These are phyloP conservation scores for Geotrichum histeridarum DNA, from an alignment of 1,139 yeast species.

Conservation along the genomic window DNA sequence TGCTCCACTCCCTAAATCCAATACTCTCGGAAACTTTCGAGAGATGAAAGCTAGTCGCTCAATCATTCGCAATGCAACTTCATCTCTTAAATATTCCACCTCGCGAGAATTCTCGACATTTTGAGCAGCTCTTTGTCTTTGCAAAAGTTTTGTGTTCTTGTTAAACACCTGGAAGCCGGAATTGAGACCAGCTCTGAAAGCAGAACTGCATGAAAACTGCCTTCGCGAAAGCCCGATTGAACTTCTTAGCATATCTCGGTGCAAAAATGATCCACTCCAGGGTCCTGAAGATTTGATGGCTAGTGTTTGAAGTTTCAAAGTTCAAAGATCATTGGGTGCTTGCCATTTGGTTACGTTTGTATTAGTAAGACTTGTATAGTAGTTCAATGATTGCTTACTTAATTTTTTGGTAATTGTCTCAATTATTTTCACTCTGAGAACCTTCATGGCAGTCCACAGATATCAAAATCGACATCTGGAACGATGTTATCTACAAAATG, in stretches of 20 bases:
- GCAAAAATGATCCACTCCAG: no score
- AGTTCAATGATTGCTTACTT: no score
- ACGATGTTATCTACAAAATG: no score
- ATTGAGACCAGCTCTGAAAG: constrained; percentile 4
- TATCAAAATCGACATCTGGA: no score
- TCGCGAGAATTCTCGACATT: constrained; percentile 47
- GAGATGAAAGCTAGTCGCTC: constrained; percentile 73
- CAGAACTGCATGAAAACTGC: neutral
- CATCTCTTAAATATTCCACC: constrained; percentile 73
- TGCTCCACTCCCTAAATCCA: constrained; percentile 71
- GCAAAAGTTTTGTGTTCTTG: constrained; percentile 53
- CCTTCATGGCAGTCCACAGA: no score
- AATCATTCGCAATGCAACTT: constrained; percentile 65
- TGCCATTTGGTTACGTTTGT: no score
- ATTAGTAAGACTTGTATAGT: no score
- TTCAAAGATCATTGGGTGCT: no score
- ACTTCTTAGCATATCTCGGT: neutral
- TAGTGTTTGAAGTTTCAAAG: no score
- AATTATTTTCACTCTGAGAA: no score
- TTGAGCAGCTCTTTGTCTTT: constrained; percentile 50
- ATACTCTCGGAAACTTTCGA: constrained; percentile 52
- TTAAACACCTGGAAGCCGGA: constrained; percentile 55
- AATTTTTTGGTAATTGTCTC: no score
- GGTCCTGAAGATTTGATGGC: no score
- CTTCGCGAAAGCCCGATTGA: neutral